A percentile compares a stretch with the other conserved stretches of the same genome.
phyloP scores from a whole-genome alignment of 306 rosid genomes.

The Pyrus bretschneideri region DNA sequence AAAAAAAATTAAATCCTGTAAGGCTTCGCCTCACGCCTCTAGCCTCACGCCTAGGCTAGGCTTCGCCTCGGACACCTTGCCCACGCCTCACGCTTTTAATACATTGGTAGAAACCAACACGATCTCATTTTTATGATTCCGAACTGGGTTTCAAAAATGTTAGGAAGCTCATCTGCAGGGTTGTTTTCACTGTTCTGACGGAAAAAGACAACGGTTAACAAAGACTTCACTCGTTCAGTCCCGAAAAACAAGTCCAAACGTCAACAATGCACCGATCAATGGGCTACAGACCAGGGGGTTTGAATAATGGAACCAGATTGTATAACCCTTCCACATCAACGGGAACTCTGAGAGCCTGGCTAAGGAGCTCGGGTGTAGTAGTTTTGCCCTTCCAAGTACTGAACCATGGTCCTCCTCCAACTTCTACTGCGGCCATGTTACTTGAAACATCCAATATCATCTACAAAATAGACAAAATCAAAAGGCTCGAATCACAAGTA shows the following conservation, averaged over 20 bases:
- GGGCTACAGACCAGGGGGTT: conserved; percentile 82
- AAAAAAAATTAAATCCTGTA: no score
- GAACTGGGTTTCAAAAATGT: no score
- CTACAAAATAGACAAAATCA: conserved; percentile 31
- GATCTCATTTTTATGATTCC: background rate
- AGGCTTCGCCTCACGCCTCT: no score
- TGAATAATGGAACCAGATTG: conserved; percentile 46
- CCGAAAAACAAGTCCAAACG: background rate
- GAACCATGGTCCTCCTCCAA: conserved; percentile 98
- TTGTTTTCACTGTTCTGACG: no score
- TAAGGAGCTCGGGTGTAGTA: conserved; percentile 36
- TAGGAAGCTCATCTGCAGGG: no score
- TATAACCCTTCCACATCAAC: conserved; percentile 47
- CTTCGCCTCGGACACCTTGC: no score
- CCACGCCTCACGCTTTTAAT: no score
- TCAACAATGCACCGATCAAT: background rate
- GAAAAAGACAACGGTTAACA: background rate
- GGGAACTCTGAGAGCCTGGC: conserved; percentile 45
- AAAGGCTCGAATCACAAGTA: background rate
- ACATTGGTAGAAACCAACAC: background rate
- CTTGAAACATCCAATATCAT: conserved; percentile 67
- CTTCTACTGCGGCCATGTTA: conserved; percentile 79
- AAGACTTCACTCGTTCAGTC: no score
- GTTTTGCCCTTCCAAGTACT: conserved; percentile 77
- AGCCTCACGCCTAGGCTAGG: no score